Base-by-base conservation (phyloP, 1,284 basidiomycete species). In the Sporisorium scitamineum region DNA sequence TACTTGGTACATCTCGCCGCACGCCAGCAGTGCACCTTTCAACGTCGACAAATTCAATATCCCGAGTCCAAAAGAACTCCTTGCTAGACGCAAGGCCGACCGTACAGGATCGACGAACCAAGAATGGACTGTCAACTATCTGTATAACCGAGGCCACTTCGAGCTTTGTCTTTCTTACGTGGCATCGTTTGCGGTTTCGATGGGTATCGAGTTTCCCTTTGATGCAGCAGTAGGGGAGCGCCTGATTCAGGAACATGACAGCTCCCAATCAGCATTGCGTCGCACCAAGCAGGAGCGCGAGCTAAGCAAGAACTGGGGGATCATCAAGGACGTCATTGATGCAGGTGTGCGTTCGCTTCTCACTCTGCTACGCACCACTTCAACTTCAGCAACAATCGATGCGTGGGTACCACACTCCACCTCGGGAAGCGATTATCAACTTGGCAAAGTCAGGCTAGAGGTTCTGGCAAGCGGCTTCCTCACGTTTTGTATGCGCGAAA, bases 241-340 rank as follows among this genome's bases (percentile, higher is more conserved):
- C 6, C 11, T 29, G 10, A 27, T 41, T 3, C 13, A 29, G 20
- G 67, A 70, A 27, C 39, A 54, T 27, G 69, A 71, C 18, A 65
- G 62, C 31, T 54, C 62, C 0, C 70, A 72, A 27, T 13, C 56
- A 16, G 62, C 53, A 3, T 20, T 70, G 13, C 61, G 60, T 4
- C 48, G 72, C 1, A 47, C 67, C 0, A 70, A 66, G 14, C 57
- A 65, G 45, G 72, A 75, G 16, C 54, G 72, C 4, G 67, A 75
- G 27, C 39, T 75, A 8, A 75, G 63, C 60, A 70, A 67, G 60
- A 70, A 75, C 39, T 75, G 72, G 73, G 68, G 73, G 10, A 56
- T 64, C 18, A 55, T 70, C 51, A 76, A 76, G 44, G 73, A 76
- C 14, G 37, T 70, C 16, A 57, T 76, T 11, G 73, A 76, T 29